Base-by-base conservation (phyloP, 2,329 filamentous ascomycete genomes). In the Aspergillus ochraceoroseus region DNA sequence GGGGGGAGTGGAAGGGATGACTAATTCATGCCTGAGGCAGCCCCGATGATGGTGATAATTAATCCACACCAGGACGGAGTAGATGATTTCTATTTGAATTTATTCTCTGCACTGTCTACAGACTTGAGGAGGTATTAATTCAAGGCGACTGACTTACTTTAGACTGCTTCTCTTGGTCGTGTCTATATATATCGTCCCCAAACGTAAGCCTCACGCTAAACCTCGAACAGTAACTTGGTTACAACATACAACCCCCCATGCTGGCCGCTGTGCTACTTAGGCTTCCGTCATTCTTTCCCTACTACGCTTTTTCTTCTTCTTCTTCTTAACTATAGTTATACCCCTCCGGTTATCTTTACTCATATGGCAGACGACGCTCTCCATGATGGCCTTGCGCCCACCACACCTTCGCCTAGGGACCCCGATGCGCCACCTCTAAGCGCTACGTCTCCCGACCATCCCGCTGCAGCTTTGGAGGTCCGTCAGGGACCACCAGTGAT, bases 391-490 rank as follows among this genome's bases (percentile, higher is more conserved):
- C 48, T 43, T 13, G 49, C 52, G 33, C 51, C 53, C 30, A 46
- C 49, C 22, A 41, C 42, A 12, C 44, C 47, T 13, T 48, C 48
- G 13, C 48, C 47, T 13, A 36, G 43, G 25, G 54, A 57, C 18
- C 47, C 51, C 27, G 59, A 62, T 54, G 54, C 53, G 50, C 57
- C 57, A 41, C 58, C 59, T 14, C 49, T 48, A 29, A 61, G 57
- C 48, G 54, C 55, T 49, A 59, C 54, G 44, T 58, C 52, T 49
- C 47, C 44, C 18, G 53, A 52, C 26, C 51, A 53, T 23, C 47
- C 49, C 14, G 53, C 31, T 28, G 11, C 45, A 30, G 44, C 46
- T 13, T 38, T 44, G 18, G 59, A 59, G 31, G 43, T 43, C 25
- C 52, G 49, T 31, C 43, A 53, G 22, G 51, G 50, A 7, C 39